Base-by-base conservation (phyloP, 2,329 filamentous ascomycete species). In the Scytalidium lignicola region DNA sequence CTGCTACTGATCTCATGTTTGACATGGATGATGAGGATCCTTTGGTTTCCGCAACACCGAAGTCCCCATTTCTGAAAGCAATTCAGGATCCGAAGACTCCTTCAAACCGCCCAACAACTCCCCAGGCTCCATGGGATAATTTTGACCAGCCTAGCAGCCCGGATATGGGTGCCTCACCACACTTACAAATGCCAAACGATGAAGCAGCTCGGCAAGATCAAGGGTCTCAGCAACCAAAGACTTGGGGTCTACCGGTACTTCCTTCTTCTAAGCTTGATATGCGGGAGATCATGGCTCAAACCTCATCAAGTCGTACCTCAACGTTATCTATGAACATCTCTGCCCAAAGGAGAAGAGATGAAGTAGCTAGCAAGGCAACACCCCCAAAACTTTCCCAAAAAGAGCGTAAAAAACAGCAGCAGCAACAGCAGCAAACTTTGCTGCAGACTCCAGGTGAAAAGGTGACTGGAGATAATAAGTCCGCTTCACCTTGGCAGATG, bases 381-480 rank as follows among this genome's bases (percentile, higher is more conserved):
- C 69, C 71, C 15, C 63, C 69, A 0, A 96, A 88, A 64, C 69
- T 95, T 57, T 96, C 91, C 0, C 93, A 97, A 59, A 95, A 93
- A 62, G 91, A 96, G 65, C 83, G 90, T 19, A 97, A 96, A 70
- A 88, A 81, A 62, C 81, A 90, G 55, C 81, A 90, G 59, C 85
- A 90, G 60, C 69, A 75, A 51, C 68, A 66, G 26, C 67, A 70
- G 56, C 66, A 70, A 45, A 53, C 65, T 5, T 55, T 65, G 43
- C 52, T 59, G 10, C 60, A 67, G 19, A 62, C 65, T 4, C 68
- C 67, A 49, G 67, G 68, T 18, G 72, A 75, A 47, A 70, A 69
- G 21, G 47, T 39, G 18, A 62, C 63, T 9, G 57, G 65, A 19
- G 69, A 72, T n/a, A 63, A 61, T 21, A 72, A 67, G 37, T 22